A percentile compares a stretch with the other conserved stretches of the same genome.
Evolutionary conservation across 2,329 filamentous ascomycete species (phyloP).

Genomic region (Neopestalotiopsis sp.): DNA sequence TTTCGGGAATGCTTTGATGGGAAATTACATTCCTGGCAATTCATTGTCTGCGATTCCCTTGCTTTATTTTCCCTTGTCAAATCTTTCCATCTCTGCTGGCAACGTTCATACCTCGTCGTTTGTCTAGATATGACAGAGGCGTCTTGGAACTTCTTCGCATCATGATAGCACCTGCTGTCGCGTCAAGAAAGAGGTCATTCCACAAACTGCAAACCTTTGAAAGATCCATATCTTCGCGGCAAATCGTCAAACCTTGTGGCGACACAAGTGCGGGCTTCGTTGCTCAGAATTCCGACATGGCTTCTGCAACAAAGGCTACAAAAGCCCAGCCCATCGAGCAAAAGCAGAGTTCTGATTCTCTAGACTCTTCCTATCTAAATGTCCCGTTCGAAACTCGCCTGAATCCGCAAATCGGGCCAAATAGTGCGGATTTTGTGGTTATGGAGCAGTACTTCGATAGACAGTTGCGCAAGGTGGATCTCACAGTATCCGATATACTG

Average conservation of each 20-base stretch:
- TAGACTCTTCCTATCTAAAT: conserved; percentile 22
- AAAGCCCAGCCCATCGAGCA: not conserved
- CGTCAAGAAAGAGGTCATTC: conserved; percentile 16
- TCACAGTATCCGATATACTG: conserved; percentile 39
- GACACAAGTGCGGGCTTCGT: not conserved
- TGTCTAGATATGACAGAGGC: not conserved
- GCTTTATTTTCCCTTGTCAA: not conserved
- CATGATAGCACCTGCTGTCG: conserved; percentile 16
- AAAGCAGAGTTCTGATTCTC: not conserved
- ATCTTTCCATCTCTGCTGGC: not conserved
- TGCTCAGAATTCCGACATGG: not conserved
- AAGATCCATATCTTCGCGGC: not conserved
- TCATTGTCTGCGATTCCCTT: not conserved
- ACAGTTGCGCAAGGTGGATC: conserved; percentile 29
- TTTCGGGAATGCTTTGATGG: conserved; percentile 8
- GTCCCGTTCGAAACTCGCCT: conserved; percentile 28
- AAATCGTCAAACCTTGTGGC: not conserved
- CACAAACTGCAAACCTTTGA: not conserved
- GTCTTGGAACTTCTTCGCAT: not conserved
- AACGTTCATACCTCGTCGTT: not conserved
- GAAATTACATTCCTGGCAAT: not conserved
- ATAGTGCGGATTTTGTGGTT: conserved; percentile 26
- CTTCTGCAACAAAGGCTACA: not conserved
- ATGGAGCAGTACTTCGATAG: conserved; percentile 35
- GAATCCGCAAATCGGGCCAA: conserved; percentile 26